Evolutionary conservation across 1,284 basidiomycete genomes (phyloP).

Genomic region (Ustilago shanxiensis): DNA sequence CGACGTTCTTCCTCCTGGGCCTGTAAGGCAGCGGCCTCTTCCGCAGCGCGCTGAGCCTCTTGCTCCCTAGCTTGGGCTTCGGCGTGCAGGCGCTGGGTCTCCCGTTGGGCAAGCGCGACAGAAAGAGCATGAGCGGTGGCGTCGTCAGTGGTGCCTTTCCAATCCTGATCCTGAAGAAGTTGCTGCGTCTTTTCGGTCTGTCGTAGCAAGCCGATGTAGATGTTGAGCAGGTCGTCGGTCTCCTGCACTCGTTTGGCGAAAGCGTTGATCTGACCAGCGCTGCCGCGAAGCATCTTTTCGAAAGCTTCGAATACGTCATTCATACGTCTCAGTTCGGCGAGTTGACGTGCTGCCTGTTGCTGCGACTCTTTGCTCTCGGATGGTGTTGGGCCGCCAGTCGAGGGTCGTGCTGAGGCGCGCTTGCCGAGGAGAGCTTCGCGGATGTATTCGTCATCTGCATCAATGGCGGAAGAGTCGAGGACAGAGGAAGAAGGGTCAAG

Average conservation of each 20-base stretch:
- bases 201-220: slow-evolving; percentile 61
- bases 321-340: slow-evolving; percentile 59
- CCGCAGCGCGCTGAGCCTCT: slow-evolving; percentile 32
- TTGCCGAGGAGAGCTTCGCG: slow-evolving; percentile 47
- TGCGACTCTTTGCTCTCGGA: slow-evolving; percentile 45
- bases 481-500: slow-evolving; percentile 20
- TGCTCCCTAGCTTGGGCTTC: slow-evolving; percentile 41
- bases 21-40: slow-evolving; percentile 18
- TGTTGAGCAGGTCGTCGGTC: slow-evolving; percentile 63
- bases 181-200: slow-evolving; percentile 62
- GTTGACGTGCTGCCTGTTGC: slow-evolving; percentile 56
- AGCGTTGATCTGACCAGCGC: slow-evolving; percentile 61
- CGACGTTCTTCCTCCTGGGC: slow-evolving; percentile 28
- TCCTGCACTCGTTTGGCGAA: slow-evolving; percentile 56
- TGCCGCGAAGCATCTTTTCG: slow-evolving; percentile 57
- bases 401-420: slow-evolving; percentile 29
- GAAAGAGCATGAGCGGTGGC: slow-evolving; percentile 44
- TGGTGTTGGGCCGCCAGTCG: slow-evolving; percentile 36
- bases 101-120: slow-evolving; percentile 46
- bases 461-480: slow-evolving; percentile 4
- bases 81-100: slow-evolving; percentile 44
- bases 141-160: slow-evolving; percentile 63
- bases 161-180: slow-evolving; percentile 58
- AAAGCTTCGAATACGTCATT: slow-evolving; percentile 66
- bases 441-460: slow-evolving; percentile 53